Evolutionary conservation across 208 protist genomes (phyloP), one percentile per base, ranked within the genome.

Genomic region (Acanthamoeba polyphaga): DNA sequence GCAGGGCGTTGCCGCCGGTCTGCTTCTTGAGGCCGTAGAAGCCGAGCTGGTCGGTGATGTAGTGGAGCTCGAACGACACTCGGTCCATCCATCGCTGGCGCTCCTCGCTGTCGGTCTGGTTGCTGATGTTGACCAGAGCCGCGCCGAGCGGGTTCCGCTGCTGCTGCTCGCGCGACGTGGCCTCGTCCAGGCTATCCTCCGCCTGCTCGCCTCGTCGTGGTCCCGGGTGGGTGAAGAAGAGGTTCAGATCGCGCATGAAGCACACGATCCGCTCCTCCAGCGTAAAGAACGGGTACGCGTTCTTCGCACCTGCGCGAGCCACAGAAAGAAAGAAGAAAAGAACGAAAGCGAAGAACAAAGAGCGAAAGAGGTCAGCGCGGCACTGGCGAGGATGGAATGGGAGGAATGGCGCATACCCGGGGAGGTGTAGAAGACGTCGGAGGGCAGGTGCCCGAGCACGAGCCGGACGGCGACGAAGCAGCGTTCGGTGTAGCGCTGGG

Each of bases 1-100:
- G 92, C 24, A 95, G 93, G 51, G 95, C 90, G n/a, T 92, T 89
- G 80, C 88, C 68, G 76, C 95, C 95, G 32, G 94, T 89, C 72
- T 96, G 95, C 89, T 96, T 96, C 46, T 96, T 96, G 22, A 96
- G 68, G 72, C 95, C 95, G 90, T 91, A 96, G 29, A 95, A 94
- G 51, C 88, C 82, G 29, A 96, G 93, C 70, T 96, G 89, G 78
- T 96, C 95, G n/a, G 95, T 96, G 4, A 96, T 55, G 89, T 95
- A 95, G 62, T 96, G 93, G 22, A 95, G 74, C 87, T 95, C 93
- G 43, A 96, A 95, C 43, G 93, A 70, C 94, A 72, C 53, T 34
- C 10, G 92, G 32, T 80, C 72, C 10, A 80, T 13, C 58, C 58
- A 64, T 6, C 8, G 8, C 68, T 76, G 68, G 7, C 32, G 68